Base-by-base conservation (phyloP, 345 rosid genomes). In the Geranium rotundifolium region DNA sequence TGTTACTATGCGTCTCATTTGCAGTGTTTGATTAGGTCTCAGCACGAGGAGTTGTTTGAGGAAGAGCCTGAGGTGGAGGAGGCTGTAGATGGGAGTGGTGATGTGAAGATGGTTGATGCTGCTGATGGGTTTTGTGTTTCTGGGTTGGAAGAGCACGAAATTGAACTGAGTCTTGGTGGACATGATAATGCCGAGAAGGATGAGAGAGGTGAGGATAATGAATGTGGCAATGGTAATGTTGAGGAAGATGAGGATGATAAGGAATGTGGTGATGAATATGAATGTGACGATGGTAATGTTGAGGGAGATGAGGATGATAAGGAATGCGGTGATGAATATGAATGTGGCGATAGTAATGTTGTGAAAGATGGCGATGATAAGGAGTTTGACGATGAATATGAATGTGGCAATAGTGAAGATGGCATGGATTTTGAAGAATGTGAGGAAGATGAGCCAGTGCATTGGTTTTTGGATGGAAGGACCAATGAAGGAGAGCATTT, bases 1-100 rank as follows among this genome's bases (percentile, higher is more conserved):
- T 90, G 96, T 65, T 88, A 87, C 63, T 93, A 90, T 58, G 97
- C 96, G 0, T 87, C 97, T 0, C 96, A 93, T 72, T 67, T 93
- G 75, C 97, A 93, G 75, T 71, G 79, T 71, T 67, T 92, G 86
- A 90, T 90, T 18, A 81, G 80, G 61, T 29, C 13, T 29, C 93
- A 86, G 78, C 76, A 59, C 39, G 70, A 66, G 55, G 82, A 76
- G n/a, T 14, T 86, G 67, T 63, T 89, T 27, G 46, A 4, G 57
- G 77, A 77, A 54, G 75, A 63, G 56, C 30, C 58, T 23, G 46
- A 29, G 37, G 50, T 63, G 68, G 86, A 75, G 65, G 81, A 66
- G 65, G 82, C 60, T 29, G 77, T 69, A 30, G 73, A 23, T 31
- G 55, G 59, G 17, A 57, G 30, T 70, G 78, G 69, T 39, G 78